Percentiles rank a stretch among this genome's conserved stretches.
phyloP scores from a whole-genome alignment of 768 basidiomycete species.

The Lepiota venenata region DNA sequence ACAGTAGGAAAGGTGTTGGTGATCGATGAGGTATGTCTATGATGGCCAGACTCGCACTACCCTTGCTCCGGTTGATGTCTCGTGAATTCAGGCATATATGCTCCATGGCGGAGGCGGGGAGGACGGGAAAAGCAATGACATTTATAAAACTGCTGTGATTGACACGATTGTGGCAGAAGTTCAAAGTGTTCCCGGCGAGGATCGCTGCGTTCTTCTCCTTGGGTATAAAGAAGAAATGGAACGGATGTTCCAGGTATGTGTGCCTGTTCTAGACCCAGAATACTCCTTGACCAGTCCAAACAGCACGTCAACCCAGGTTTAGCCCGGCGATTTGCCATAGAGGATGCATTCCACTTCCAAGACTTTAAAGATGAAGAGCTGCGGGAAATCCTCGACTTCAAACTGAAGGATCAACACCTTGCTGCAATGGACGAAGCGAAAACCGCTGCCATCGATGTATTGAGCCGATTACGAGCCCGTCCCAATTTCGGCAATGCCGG shows the following conservation, averaged over 20 bases:
- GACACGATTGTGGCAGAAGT: slow-evolving; percentile 76
- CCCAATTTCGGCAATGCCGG: slow-evolving; percentile 68
- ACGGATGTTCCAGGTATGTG: slow-evolving; percentile 69
- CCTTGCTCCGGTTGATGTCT: not conserved
- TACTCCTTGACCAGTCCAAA: not conserved
- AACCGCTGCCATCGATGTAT: slow-evolving; percentile 46
- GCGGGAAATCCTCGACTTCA: slow-evolving; percentile 46
- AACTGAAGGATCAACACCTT: slow-evolving; percentile 56
- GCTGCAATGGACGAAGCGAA: slow-evolving; percentile 55
- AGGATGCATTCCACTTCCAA: slow-evolving; percentile 66
- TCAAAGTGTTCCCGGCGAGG: slow-evolving; percentile 65
- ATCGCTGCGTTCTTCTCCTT: slow-evolving; percentile 61
- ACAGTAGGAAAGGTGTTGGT: slow-evolving; percentile 65
- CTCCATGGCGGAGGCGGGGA: slow-evolving; percentile 46
- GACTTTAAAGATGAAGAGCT: slow-evolving; percentile 59
- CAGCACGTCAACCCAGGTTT: slow-evolving; percentile 73
- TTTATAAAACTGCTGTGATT: slow-evolving; percentile 65
- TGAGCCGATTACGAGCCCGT: slow-evolving; percentile 38
- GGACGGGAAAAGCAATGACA: slow-evolving; percentile 32
- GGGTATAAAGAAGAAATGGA: slow-evolving; percentile 65
- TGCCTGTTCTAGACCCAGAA: not conserved
- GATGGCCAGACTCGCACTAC: not conserved
- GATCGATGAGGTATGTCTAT: slow-evolving; percentile 55
- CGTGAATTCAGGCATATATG: slow-evolving; percentile 57
- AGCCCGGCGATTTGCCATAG: slow-evolving; percentile 62